Evolutionary conservation across 148 eudicot genomes (phyloP), one percentile per base, ranked within the genome.

Genomic region (Vaccinium corymbosum): DNA sequence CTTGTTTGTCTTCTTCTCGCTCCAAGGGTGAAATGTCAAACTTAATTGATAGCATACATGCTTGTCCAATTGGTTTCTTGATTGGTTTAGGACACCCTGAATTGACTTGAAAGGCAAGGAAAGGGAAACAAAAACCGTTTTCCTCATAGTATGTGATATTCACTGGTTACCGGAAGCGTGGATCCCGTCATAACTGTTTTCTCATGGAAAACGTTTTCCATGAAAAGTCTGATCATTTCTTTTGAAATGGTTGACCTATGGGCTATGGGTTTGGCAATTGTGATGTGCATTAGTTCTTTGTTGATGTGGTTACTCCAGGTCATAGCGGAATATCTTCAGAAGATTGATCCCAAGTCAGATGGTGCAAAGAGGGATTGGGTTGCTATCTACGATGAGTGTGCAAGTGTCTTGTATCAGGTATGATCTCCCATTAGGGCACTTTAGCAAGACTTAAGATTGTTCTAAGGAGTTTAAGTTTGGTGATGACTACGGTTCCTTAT

Each of bases 351-450:
- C 42, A 97, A 97, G 88, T 97, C 99, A 79, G 99, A 97, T 89
- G 99, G 99, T 86, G 99, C 99, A 76, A 97, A 94, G 88, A 97
- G 99, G 89, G 99, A 97, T 72, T 97, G 99, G 99, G 99, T 97
- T 86, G 98, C 99, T 82, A 97, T 97, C 77, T 97, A 94, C 87
- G 99, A 97, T 76, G 99, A 97, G 89, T 97, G 99, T 88, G 99
- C 99, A 76, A 94, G 52, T 86, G 99, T 97, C 76, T 90, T 97
- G 64, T 97, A 97, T 81, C 98, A 96, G 97, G 98, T 93, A 32
- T 50, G 53, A 11, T 57, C 46, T 38, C 66, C 6, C 57, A 81
- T 61, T 50, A 74, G 27, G 83, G 80, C 74, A 25, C 12, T 81
- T 46, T 78, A 29, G n/a, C 55, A n/a, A 78, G 4, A 29, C 62